phyloP scores from a whole-genome alignment of 805 yeast genomes.

The Schwanniomyces sp. region DNA sequence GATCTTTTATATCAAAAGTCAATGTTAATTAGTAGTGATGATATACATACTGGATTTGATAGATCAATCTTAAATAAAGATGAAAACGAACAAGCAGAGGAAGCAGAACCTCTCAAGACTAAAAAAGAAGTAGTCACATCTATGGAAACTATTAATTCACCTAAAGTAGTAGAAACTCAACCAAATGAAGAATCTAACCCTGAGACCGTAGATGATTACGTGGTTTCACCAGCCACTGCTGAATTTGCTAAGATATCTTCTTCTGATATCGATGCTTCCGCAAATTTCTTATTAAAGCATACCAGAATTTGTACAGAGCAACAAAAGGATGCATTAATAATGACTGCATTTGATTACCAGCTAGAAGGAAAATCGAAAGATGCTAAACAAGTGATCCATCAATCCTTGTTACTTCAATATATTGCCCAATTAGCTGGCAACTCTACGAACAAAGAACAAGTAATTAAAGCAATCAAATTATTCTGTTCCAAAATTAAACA shows the following conservation, averaged over 20 bases:
- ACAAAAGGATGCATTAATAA: conserved; percentile 88
- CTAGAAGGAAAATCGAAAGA: conserved; percentile 54
- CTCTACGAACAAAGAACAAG: conserved; percentile 25
- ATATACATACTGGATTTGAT: conserved; percentile 89
- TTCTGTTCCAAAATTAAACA: conserved; percentile 66
- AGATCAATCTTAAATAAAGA: conserved; percentile 73
- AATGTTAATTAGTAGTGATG: conserved; percentile 82
- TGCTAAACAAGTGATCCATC: conserved; percentile 72
- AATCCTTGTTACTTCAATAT: conserved; percentile 78
- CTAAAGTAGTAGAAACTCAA: conserved; percentile 1
- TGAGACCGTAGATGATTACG: conserved; percentile 47
- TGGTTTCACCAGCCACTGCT: conserved; percentile 61
- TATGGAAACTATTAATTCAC: conserved; percentile 15
- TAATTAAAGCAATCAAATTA: conserved; percentile 51
- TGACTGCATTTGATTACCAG: conserved; percentile 88
- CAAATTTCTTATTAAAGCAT: conserved; percentile 54
- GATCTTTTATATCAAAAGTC: conserved; percentile 70
- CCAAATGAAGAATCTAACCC: conserved; percentile 5
- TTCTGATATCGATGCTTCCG: conserved; percentile 48
- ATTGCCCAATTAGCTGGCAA: conserved; percentile 47
- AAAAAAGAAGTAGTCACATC: conserved; percentile 26
- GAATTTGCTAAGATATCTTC: conserved; percentile 60
- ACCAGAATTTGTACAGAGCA: conserved; percentile 72
- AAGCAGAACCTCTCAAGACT: conserved; percentile 5
- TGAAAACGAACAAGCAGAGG: conserved; percentile 22